Percentiles rank a stretch among this genome's conserved stretches.
These are phyloP conservation scores for Senecio squalidus DNA, from an alignment of 140 eudicot species.

Conservation along the genomic window DNA sequence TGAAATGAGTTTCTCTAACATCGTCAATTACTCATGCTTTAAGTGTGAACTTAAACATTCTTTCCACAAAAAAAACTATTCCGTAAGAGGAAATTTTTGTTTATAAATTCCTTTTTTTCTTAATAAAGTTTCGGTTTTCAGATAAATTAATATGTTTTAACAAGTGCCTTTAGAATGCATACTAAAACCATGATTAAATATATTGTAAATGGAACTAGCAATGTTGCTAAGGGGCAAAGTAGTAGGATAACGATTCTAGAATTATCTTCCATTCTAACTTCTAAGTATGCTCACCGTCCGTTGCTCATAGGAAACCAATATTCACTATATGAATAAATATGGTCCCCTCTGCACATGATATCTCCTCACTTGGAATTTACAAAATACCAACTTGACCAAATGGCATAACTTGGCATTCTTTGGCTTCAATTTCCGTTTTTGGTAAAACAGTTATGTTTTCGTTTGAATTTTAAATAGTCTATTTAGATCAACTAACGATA, in stretches of 20 bases:
- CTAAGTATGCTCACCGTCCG: slow-evolving; percentile 12
- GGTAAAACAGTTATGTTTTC: not conserved
- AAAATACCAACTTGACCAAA: slow-evolving; percentile 5
- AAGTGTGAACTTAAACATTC: no score
- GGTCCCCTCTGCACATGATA: slow-evolving; percentile 18
- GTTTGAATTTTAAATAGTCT: not conserved
- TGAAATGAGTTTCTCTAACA: no score
- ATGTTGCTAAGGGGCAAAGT: slow-evolving; percentile 12
- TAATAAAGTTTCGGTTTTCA: no score
- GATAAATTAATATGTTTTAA: no score
- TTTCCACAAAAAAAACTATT: no score
- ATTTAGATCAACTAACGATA: not conserved
- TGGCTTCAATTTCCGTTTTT: not conserved
- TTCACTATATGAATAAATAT: slow-evolving; percentile 18
- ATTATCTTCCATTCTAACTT: slow-evolving; percentile 12
- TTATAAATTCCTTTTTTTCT: no score
- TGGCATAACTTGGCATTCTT: not conserved
- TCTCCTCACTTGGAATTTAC: slow-evolving; percentile 12
- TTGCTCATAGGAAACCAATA: slow-evolving; percentile 19
- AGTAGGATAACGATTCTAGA: slow-evolving; percentile 21
- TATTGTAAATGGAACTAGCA: no score
- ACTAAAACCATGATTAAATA: no score
- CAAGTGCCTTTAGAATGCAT: no score
- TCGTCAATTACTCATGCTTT: no score
- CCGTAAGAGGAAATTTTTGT: no score